Percentiles rank a stretch among this genome's conserved stretches.
These are phyloP conservation scores for Asterella californica DNA, from an alignment of 225 moss, liverwort and hornwort species.

Conservation along the genomic window DNA sequence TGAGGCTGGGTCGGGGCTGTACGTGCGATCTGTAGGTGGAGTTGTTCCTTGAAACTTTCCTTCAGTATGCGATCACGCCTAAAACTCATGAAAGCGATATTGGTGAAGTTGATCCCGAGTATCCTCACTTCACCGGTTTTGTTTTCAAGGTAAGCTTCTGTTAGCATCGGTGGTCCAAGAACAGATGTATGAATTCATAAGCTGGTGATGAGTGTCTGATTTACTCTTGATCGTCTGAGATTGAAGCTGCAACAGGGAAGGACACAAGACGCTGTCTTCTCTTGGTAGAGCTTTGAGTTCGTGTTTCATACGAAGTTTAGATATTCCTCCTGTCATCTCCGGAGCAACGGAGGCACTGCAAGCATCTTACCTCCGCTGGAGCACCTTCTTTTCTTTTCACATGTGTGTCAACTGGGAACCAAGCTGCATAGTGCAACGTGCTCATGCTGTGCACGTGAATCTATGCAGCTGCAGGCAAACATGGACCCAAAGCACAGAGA, in stretches of 20 bases:
- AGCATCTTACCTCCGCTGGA: too few species aligned
- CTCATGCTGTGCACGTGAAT: not conserved
- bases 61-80: slow-evolving; percentile 70
- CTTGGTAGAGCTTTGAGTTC: too few species aligned
- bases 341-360: too few species aligned
- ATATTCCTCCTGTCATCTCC: too few species aligned
- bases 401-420: too few species aligned
- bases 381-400: too few species aligned
- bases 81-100: slow-evolving; percentile 65
- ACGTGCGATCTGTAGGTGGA: slow-evolving; percentile 53
- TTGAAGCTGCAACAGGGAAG: not conserved
- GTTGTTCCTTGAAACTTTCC: slow-evolving; percentile 80
- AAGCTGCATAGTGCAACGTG: not conserved
- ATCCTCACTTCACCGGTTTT: slow-evolving; percentile 88
- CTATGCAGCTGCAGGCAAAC: slow-evolving; percentile 86
- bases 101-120: slow-evolving; percentile 87
- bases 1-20: not conserved
- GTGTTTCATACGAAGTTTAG: too few species aligned
- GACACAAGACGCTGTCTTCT: too few species aligned
- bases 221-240: not conserved
- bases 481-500: slow-evolving; percentile 99
- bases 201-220: too few species aligned
- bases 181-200: not conserved
- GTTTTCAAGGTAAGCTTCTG: slow-evolving; percentile 71
- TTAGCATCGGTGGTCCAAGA: not conserved